Evolutionary conservation across 805 yeast genomes (phyloP).

Genomic region (Pichia eremophila): DNA sequence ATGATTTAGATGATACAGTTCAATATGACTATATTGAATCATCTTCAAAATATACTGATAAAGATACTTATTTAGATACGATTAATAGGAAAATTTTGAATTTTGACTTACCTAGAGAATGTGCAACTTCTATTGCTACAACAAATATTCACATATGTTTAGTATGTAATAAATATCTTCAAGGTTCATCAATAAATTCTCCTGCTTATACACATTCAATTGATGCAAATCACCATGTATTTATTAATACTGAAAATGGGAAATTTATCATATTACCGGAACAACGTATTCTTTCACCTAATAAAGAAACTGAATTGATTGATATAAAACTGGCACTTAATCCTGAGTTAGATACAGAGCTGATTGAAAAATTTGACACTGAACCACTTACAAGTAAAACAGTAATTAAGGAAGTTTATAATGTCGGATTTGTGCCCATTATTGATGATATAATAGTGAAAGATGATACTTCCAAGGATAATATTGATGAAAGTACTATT

Average conservation of each 20-base stretch:
- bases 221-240: constrained; percentile 54
- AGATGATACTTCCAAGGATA: not conserved
- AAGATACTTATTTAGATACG: constrained; percentile 29
- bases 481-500: not conserved
- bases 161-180: constrained; percentile 63
- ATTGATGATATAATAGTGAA: constrained; percentile 37
- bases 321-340: constrained; percentile 45
- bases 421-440: constrained; percentile 59
- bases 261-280: constrained; percentile 59
- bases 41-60: constrained; percentile 1
- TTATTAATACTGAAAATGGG: constrained; percentile 41
- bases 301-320: constrained; percentile 29
- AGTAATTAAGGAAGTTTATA: constrained; percentile 36
- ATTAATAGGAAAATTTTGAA: constrained; percentile 40
- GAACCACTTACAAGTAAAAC: constrained; percentile 27
- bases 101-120: constrained; percentile 61
- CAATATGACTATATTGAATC: not conserved
- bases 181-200: constrained; percentile 56
- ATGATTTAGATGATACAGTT: constrained; percentile 5
- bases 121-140: constrained; percentile 52
- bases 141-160: constrained; percentile 64
- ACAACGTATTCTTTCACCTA: constrained; percentile 31
- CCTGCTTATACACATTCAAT: constrained; percentile 64
- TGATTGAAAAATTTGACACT: constrained; percentile 25
- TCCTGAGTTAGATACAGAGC: constrained; percentile 37